Conservation (phyloP, 805 yeast species). For the Starmera caribaea region DNA sequence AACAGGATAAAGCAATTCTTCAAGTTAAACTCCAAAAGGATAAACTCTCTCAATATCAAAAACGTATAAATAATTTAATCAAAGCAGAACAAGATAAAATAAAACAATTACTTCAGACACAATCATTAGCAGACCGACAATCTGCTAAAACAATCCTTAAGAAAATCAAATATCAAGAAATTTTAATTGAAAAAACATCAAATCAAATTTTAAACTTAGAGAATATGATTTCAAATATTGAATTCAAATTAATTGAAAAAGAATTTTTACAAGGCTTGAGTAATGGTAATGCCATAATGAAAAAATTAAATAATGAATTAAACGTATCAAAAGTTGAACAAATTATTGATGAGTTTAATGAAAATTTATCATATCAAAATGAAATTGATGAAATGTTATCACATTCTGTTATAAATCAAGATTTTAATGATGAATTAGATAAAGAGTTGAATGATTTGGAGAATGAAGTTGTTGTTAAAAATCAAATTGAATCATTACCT, state of each 20-base stretch:
- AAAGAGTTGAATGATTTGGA: conserved; percentile 48
- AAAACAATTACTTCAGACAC: conserved; percentile 18
- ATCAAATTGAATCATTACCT: conserved; percentile 13
- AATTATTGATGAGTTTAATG: conserved; percentile 76
- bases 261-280: conserved; percentile 75
- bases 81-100: conserved; percentile 41
- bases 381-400: conserved; percentile 51
- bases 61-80: conserved; percentile 45
- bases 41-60: conserved; percentile 58
- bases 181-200: conserved; percentile 58
- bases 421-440: conserved; percentile 52
- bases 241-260: conserved; percentile 80
- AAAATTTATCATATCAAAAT: conserved; percentile 70
- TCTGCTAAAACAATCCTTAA: conserved; percentile 63
- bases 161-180: conserved; percentile 75
- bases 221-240: conserved; percentile 68
- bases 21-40: conserved; percentile 87
- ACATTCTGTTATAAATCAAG: conserved; percentile 22
- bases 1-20: conserved; percentile 78
- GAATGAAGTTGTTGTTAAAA: conserved; percentile 30
- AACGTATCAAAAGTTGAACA: conserved; percentile 69
- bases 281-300: conserved; percentile 72
- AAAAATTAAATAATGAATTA: conserved; percentile 70
- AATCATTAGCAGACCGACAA: conserved; percentile 32
- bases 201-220: conserved; percentile 76